Conservation (phyloP, 2,329 filamentous ascomycete species). For the Calonectria hawksworthii region DNA sequence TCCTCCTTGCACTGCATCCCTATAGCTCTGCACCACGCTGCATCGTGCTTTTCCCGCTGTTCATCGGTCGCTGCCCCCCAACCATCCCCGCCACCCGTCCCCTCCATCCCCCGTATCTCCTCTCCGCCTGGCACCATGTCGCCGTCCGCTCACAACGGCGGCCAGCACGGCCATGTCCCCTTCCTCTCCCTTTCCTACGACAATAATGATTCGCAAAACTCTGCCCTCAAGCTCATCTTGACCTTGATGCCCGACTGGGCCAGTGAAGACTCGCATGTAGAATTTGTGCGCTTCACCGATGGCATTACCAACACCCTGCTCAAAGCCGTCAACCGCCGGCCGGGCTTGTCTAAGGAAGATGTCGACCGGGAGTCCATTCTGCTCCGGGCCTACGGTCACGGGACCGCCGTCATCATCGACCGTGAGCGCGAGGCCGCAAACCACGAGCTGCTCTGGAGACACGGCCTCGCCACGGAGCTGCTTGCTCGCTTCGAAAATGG, state of each 20-base stretch:
- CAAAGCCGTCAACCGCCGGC: slow-evolving; percentile 79
- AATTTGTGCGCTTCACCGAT: slow-evolving; percentile 94
- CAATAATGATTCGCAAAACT: slow-evolving; percentile 80
- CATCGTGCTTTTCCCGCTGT: slow-evolving; percentile 13
- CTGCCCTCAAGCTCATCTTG: slow-evolving; percentile 84
- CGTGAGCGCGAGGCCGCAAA: slow-evolving; percentile 85
- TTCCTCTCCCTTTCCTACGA: slow-evolving; percentile 85
- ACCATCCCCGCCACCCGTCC: slow-evolving; percentile 23
- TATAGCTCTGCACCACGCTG: slow-evolving; percentile 22
- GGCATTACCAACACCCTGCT: slow-evolving; percentile 97
- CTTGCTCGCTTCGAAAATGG: slow-evolving; percentile 96
- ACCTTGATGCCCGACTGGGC: slow-evolving; percentile 89
- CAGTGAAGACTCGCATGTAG: slow-evolving; percentile 78
- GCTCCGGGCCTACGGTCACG: slow-evolving; percentile 92
- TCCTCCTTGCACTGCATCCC: not conserved
- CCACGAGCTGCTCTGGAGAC: slow-evolving; percentile 88
- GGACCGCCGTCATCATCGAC: slow-evolving; percentile 96
- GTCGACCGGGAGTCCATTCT: slow-evolving; percentile 89
- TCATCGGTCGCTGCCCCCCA: slow-evolving; percentile 23
- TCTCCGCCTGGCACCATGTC: slow-evolving; percentile 49
- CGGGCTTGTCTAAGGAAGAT: slow-evolving; percentile 77
- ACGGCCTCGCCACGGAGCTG: slow-evolving; percentile 87
- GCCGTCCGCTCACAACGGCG: slow-evolving; percentile 49
- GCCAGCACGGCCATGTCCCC: slow-evolving; percentile 61
- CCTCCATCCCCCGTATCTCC: slow-evolving; percentile 26